These are phyloP conservation scores for Albifimbria verrucaria DNA, from an alignment of 2,329 filamentous ascomycete genomes.

Conservation along the genomic window DNA sequence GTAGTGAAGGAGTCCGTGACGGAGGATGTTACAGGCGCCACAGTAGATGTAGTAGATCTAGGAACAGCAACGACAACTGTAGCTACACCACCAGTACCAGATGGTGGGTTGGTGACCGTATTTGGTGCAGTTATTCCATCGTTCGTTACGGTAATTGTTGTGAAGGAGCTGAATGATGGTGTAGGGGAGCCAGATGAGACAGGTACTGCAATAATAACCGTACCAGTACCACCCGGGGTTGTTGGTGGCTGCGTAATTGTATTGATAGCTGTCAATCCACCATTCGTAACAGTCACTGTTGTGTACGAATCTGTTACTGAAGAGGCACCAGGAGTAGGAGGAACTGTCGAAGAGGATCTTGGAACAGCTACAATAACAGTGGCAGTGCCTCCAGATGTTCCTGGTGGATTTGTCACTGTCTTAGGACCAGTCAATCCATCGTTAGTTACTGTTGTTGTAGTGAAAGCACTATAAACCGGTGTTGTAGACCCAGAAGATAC, in stretches of 20 bases:
- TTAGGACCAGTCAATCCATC: not conserved
- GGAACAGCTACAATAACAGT: not conserved
- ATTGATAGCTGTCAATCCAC: not conserved
- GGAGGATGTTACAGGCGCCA: not conserved
- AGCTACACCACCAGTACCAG: not conserved
- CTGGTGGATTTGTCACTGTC: not conserved
- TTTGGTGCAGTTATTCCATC: not conserved
- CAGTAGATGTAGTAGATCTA: not conserved
- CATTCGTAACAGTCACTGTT: not conserved
- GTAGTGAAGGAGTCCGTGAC: too few relatives aligned
- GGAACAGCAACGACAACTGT: not conserved
- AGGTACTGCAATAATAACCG: not conserved
- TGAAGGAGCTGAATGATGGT: not conserved
- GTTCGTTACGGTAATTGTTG: not conserved
- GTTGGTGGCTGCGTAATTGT: not conserved
- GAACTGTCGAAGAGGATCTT: not conserved
- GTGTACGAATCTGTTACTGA: not conserved
- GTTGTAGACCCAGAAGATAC: not conserved
- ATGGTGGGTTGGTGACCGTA: not conserved
- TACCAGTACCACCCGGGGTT: not conserved
- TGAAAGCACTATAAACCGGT: not conserved
- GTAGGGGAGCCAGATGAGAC: not conserved
- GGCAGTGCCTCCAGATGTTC: not conserved
- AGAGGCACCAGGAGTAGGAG: not conserved
- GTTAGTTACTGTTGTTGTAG: not conserved